Evolutionary conservation across 2,329 filamentous ascomycete species (phyloP).

Genomic region (Paraphoma chrysanthemicola): DNA sequence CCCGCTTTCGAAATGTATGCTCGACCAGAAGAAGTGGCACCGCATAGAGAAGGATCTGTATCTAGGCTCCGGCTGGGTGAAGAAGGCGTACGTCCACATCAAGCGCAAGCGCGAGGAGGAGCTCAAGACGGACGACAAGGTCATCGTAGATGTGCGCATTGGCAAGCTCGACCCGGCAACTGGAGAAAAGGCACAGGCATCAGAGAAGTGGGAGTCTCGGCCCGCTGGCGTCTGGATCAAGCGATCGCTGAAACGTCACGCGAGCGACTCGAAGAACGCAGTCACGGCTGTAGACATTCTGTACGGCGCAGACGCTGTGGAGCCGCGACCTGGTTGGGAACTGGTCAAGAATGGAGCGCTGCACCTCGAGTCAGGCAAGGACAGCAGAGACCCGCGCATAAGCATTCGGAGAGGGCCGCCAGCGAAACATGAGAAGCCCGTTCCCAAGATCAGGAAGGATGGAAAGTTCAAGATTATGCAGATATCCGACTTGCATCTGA

Average conservation of each 20-base stretch:
- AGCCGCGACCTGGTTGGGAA: constrained; percentile 85
- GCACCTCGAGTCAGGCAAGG: constrained; percentile 69
- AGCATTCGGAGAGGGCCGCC: constrained; percentile 78
- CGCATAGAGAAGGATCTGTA: constrained; percentile 90
- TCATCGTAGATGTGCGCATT: constrained; percentile 80
- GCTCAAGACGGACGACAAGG: constrained; percentile 73
- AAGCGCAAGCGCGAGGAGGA: constrained; percentile 87
- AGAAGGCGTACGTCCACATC: constrained; percentile 81
- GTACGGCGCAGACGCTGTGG: constrained; percentile 89
- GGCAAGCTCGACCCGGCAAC: constrained; percentile 73
- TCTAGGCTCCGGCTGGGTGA: constrained; percentile 74
- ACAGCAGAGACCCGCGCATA: constrained; percentile 73
- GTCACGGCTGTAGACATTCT: constrained; percentile 85
- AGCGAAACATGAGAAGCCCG: constrained; percentile 69
- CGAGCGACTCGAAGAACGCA: constrained; percentile 75
- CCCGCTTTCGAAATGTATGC: constrained; percentile 74
- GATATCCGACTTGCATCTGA: constrained; percentile 90
- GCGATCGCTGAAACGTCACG: constrained; percentile 73
- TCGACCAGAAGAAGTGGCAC: constrained; percentile 77
- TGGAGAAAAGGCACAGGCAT: constrained; percentile 62
- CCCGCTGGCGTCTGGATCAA: constrained; percentile 83
- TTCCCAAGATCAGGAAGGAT: constrained; percentile 81
- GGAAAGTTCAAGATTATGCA: constrained; percentile 98
- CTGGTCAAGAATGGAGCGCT: constrained; percentile 71
- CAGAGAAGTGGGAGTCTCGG: constrained; percentile 78